Base-by-base conservation (phyloP, 2,329 filamentous ascomycete species). In the Canariomyces notabilis region DNA sequence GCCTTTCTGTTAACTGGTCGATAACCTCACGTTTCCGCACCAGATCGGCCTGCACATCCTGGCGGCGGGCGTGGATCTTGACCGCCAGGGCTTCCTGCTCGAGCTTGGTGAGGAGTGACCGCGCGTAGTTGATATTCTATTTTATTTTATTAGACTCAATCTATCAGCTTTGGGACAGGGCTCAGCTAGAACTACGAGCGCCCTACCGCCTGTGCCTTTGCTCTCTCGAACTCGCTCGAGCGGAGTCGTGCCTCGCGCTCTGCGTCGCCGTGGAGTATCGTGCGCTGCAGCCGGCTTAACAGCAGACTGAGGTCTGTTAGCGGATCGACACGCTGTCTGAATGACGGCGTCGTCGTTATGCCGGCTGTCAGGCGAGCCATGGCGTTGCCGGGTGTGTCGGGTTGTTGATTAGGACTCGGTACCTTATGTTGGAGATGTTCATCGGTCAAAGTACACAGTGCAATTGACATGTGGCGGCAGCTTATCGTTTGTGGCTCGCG, bases 51-150 rank as follows among this genome's bases (percentile, higher is more conserved):
- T 88, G 83, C 15, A 76, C 62, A 48, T 83, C 76, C 51, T 80
- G 72, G 56, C 80, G 77, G 48, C 76, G 77, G 5, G 72, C 63
- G 46, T 76, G 75, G 23, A 76, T 68, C 61, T 82, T 82, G 52
- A 82, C 67, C n/a, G 66, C 69, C 12, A 78, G 65, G 5, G 80
- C 75, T 56, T 85, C 79, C 57, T 87, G 84, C 62, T 89, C 87
- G 34, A 89, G 75, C 49, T 76, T 81, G 16, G 83, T 76, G 46
- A 90, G 77, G 22, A 87, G 74, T 0, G 74, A 75, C 33, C 82
- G 79, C 16, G 87, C 86, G 61, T 86, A 80, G 55, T 85, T 78
- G 50, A 91, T 71, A 58, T 89, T 90, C 79, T 87, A 22, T n/a
- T n/a, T n/a, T n/a, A n/a, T n/a, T n/a, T n/a, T n/a, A n/a, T n/a